Evolutionary conservation across 2,329 filamentous ascomycete species (phyloP), one percentile per base, ranked within the genome.

Genomic region (Aspergillus hortae): DNA sequence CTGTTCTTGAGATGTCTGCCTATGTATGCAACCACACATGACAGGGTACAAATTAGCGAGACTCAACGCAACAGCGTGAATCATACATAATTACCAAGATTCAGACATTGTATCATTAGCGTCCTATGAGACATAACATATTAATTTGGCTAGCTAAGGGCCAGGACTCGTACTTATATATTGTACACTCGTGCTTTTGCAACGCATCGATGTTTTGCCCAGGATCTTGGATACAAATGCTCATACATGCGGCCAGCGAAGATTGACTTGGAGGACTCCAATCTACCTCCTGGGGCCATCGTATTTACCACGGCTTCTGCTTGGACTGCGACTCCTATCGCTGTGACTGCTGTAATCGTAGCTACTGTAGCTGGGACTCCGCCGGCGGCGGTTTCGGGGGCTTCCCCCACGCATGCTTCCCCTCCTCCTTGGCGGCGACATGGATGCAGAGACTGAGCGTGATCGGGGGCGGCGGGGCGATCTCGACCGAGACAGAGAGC

Each of bases 291-390:
- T 61, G 30, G 59, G 44, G 19, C 55, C 54, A 35, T 64, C 61
- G 56, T 70, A 64, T 35, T 68, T 61, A 49, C 57, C 61, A 25
- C 65, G 65, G 42, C 61, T 66, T 41, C 71, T 62, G 52, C 65
- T 67, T 17, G 60, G 74, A 72, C 69, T 79, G 77, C 63, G 72
- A 63, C 65, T 75, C 54, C 56, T 69, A 58, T 76, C 79, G 57
- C 77, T 77, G 62, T 78, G 76, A 61, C 80, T 82, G 62, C 78
- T 81, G 59, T 83, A 83, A 49, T 80, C 80, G 60, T 84, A 84
- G 57, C 82, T 84, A 60, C 78, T 82, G 61, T 85, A 85, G 61
- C 83, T 86, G 4, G 80, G 80, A 60, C 82, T 84, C 57, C 83
- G 76, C 55, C 81, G 75, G 56, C 80, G 74, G 47, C 68, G 63